phyloP scores from a whole-genome alignment of 208 protist genomes.

The Trypanosoma mega region DNA sequence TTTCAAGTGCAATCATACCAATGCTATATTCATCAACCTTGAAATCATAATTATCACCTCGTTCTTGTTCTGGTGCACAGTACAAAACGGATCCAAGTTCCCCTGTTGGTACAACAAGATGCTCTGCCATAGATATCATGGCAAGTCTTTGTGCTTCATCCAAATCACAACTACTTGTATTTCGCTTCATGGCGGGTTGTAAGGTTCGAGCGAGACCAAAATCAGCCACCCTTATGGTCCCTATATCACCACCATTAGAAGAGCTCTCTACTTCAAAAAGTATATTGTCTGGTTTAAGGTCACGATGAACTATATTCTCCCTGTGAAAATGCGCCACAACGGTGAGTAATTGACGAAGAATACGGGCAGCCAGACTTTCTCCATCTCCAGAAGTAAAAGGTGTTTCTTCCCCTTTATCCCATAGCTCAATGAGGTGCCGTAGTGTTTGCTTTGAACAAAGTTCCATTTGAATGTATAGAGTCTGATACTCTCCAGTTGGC shows the following conservation, averaged over 20 bases:
- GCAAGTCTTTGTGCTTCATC: slow-evolving; percentile 24
- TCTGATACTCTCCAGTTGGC: slow-evolving; percentile 39
- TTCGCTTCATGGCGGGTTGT: slow-evolving; percentile 38
- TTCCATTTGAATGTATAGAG: slow-evolving; percentile 90
- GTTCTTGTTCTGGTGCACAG: slow-evolving; percentile 78
- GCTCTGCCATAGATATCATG: slow-evolving; percentile 4
- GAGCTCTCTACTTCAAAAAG: slow-evolving; percentile 65
- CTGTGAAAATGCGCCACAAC: slow-evolving; percentile 77
- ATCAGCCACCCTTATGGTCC: slow-evolving; percentile 78
- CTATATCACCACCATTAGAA: slow-evolving; percentile 42
- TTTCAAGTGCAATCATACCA: slow-evolving; percentile 88
- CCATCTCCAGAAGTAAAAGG: slow-evolving; percentile 53
- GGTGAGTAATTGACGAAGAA: slow-evolving; percentile 75
- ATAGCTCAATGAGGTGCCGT: slow-evolving; percentile 70
- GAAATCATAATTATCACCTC: slow-evolving; percentile 72
- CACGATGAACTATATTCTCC: slow-evolving; percentile 73
- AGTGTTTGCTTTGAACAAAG: slow-evolving; percentile 73
- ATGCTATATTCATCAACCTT: slow-evolving; percentile 89
- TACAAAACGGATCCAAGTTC: slow-evolving; percentile 82
- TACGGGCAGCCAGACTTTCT: slow-evolving; percentile 57
- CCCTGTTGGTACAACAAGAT: slow-evolving; percentile 29
- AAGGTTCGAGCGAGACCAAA: slow-evolving; percentile 77
- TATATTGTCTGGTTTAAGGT: slow-evolving; percentile 85
- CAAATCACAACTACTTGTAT: slow-evolving; percentile 42
- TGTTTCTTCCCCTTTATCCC: slow-evolving; percentile 36